A percentile compares a stretch with the other conserved stretches of the same genome.
These are phyloP conservation scores for Peniophora sp. DNA, from an alignment of 1,284 basidiomycete species.

Conservation along the genomic window DNA sequence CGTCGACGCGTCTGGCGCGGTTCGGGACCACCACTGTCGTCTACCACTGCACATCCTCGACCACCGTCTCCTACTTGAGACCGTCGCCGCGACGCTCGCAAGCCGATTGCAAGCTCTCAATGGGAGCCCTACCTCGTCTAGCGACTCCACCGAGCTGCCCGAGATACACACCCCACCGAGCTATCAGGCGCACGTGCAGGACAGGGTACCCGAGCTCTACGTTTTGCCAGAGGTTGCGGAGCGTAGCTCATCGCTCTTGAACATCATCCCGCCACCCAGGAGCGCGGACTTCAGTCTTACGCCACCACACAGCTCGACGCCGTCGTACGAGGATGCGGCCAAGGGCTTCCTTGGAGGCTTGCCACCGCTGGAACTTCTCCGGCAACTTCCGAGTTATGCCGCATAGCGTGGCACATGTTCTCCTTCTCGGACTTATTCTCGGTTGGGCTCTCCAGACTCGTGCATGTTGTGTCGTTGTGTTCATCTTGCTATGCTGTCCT, in stretches of 20 bases:
- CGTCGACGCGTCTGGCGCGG: neutral
- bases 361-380: neutral
- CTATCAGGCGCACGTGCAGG: neutral
- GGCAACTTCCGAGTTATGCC: neutral
- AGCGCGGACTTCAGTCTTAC: neutral
- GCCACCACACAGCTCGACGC: neutral
- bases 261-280: too few relatives aligned
- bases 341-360: neutral
- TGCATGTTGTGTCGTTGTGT: too few relatives aligned
- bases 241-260: too few relatives aligned
- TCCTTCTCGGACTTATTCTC: too few relatives aligned
- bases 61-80: neutral
- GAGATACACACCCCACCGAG: neutral
- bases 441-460: too few relatives aligned
- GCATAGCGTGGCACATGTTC: too few relatives aligned
- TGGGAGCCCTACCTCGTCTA: too few relatives aligned
- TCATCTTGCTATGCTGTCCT: too few relatives aligned
- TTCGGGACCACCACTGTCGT: neutral
- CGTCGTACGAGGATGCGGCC: neutral
- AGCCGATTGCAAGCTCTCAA: neutral
- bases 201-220: neutral
- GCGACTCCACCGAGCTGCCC: neutral
- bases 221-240: too few relatives aligned
- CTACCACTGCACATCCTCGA: constrained; percentile 1
- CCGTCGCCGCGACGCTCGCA: neutral